phyloP scores from a whole-genome alignment of 2,329 filamentous ascomycete genomes.

The Piedraia hortae region DNA sequence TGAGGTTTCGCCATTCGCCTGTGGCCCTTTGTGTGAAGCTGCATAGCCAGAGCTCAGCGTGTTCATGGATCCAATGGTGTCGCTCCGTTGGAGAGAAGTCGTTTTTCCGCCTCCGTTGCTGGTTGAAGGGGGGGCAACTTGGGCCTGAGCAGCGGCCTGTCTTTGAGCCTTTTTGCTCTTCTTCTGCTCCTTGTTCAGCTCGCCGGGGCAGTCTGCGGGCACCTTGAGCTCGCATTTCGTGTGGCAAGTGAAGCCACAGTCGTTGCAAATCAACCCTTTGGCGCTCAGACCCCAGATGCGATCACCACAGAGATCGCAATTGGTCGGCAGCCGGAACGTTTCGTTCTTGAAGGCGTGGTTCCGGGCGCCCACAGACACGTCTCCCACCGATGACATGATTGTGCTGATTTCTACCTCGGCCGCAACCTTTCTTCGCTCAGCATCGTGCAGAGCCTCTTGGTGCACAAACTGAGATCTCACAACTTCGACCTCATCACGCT shows the following conservation, averaged over 20 bases:
- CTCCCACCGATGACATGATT: constrained; percentile 72
- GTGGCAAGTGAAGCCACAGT: constrained; percentile 94
- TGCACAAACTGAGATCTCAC: constrained; percentile 59
- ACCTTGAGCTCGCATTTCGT: constrained; percentile 99
- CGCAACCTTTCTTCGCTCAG: constrained; percentile 59
- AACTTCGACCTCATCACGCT: constrained; percentile 65
- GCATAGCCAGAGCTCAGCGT: constrained; percentile 63
- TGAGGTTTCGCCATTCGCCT: constrained; percentile 9
- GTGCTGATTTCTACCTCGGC: constrained; percentile 84
- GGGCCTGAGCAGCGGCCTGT: constrained; percentile 46
- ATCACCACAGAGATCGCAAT: constrained; percentile 89
- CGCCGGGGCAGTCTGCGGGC: constrained; percentile 79
- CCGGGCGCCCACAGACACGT: constrained; percentile 72
- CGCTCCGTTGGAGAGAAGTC: constrained; percentile 39
- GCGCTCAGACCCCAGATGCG: constrained; percentile 91
- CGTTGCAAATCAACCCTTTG: constrained; percentile 84
- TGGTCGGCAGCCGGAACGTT: constrained; percentile 96
- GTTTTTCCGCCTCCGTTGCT: constrained; percentile 11
- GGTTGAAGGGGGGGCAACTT: constrained; percentile 6
- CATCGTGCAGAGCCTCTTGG: constrained; percentile 61
- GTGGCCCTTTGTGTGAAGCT: constrained; percentile 32
- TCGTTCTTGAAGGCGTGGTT: constrained; percentile 98
- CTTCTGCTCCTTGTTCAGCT: constrained; percentile 77
- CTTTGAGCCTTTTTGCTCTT: constrained; percentile 76
- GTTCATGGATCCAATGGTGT: constrained; percentile 61